These are phyloP conservation scores for Huiozyma sinensis DNA, from an alignment of 805 yeast species.

Conservation along the genomic window DNA sequence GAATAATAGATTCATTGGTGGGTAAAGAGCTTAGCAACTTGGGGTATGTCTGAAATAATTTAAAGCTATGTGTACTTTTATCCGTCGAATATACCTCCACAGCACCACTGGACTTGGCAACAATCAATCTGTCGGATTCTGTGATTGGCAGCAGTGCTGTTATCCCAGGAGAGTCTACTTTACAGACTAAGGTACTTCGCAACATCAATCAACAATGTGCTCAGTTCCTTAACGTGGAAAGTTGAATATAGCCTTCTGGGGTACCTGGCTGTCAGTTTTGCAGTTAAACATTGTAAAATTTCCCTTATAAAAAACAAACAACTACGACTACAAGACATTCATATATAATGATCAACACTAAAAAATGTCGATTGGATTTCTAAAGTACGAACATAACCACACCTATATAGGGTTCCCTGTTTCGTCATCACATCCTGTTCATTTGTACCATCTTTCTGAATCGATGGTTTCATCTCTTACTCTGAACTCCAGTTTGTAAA, in stretches of 20 bases:
- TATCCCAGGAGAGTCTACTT: conserved; percentile 14
- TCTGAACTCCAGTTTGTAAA: conserved; percentile 33
- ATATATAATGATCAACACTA: background rate
- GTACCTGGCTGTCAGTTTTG: too few species aligned
- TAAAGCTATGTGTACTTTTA: conserved; percentile 12
- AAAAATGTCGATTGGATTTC: background rate
- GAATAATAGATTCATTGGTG: conserved; percentile 6
- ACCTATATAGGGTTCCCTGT: background rate
- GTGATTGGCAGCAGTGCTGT: conserved; percentile 17
- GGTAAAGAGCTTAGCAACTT: conserved; percentile 14
- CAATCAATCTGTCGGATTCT: conserved; percentile 19
- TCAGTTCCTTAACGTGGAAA: too few species aligned
- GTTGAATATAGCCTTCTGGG: too few species aligned
- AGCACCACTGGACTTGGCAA: conserved; percentile 21
- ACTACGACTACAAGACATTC: background rate
- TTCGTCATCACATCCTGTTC: background rate
- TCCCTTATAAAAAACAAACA: background rate
- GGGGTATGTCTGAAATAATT: conserved; percentile 22
- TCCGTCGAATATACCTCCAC: conserved; percentile 19
- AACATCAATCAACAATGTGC: background rate
- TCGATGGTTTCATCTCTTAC: conserved; percentile 7
- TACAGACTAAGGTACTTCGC: conserved; percentile 10
- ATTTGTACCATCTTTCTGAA: background rate
- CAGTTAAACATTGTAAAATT: background rate
- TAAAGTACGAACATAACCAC: background rate